Percentiles rank a stretch among this genome's conserved stretches.
Conservation (phyloP, 2,329 filamentous ascomycete species). For the Reticulascus tulasneorum region DNA sequence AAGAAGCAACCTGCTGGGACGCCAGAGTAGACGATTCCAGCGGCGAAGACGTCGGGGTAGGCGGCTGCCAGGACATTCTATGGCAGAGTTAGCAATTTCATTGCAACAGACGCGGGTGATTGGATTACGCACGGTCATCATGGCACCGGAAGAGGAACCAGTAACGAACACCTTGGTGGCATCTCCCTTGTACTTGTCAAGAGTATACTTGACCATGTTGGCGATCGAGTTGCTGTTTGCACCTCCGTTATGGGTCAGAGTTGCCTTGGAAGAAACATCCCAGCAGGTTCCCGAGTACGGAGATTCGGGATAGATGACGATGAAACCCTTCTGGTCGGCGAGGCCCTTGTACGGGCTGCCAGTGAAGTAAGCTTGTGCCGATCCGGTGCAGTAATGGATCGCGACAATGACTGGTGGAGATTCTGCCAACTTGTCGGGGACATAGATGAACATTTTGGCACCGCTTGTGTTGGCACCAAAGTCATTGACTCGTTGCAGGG, state of each 20-base stretch:
- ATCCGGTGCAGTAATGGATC: slow-evolving; percentile 54
- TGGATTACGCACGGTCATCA: slow-evolving; percentile 11
- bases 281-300: slow-evolving; percentile 46
- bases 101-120: no score
- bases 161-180: slow-evolving; percentile 44
- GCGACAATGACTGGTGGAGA: slow-evolving; percentile 49
- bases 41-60: slow-evolving; percentile 52
- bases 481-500: slow-evolving; percentile 22
- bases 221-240: slow-evolving; percentile 48
- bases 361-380: slow-evolving; percentile 46
- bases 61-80: slow-evolving; percentile 45
- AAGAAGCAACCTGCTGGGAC: slow-evolving; percentile 54
- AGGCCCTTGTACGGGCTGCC: slow-evolving; percentile 48
- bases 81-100: not conserved
- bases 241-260: slow-evolving; percentile 47
- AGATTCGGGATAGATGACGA: slow-evolving; percentile 45
- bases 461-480: slow-evolving; percentile 23
- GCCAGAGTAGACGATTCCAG: slow-evolving; percentile 46
- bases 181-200: slow-evolving; percentile 45
- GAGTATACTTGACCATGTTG: slow-evolving; percentile 49
- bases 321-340: slow-evolving; percentile 53
- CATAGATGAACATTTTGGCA: slow-evolving; percentile 26
- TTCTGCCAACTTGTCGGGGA: slow-evolving; percentile 24
- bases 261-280: slow-evolving; percentile 52
- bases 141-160: slow-evolving; percentile 22